Conservation (phyloP, 2,329 filamentous ascomycete genomes). For the Trichoderma afroharzianum region DNA sequence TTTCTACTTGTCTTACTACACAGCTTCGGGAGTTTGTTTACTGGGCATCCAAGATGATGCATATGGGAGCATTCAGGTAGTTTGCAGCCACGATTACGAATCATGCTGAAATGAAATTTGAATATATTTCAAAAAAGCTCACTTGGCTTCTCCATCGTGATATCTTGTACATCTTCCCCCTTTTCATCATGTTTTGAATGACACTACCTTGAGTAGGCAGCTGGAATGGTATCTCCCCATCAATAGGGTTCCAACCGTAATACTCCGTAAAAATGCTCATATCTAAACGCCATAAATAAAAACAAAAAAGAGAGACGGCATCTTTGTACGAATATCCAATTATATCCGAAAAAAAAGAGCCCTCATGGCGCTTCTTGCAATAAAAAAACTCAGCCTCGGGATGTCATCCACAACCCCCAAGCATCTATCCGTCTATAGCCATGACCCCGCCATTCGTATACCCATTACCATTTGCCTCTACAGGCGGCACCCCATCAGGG, state of each 20-base stretch:
- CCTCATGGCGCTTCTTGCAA: not conserved
- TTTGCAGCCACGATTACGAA: conserved; percentile 6
- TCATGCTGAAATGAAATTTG: conserved; percentile 6
- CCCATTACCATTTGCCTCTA: conserved; percentile 31
- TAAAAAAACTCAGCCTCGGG: too few relatives aligned
- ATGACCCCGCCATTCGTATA: conserved; percentile 40
- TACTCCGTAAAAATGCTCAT: not conserved
- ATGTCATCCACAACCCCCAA: not conserved
- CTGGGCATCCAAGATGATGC: not conserved
- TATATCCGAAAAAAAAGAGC: not conserved
- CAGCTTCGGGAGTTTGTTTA: not conserved
- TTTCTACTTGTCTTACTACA: not conserved
- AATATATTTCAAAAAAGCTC: not conserved
- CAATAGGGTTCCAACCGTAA: not conserved
- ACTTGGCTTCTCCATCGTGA: not conserved
- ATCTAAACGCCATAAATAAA: not conserved
- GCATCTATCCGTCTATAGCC: conserved; percentile 38
- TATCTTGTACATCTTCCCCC: not conserved
- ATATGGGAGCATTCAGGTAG: not conserved
- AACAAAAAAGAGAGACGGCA: not conserved
- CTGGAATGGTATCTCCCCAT: not conserved
- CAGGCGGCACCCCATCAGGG: conserved; percentile 18
- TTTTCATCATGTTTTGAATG: not conserved
- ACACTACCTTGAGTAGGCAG: not conserved
- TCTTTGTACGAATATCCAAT: not conserved